Base-by-base conservation (phyloP, 2,329 filamentous ascomycete genomes). In the Periconia sp. region DNA sequence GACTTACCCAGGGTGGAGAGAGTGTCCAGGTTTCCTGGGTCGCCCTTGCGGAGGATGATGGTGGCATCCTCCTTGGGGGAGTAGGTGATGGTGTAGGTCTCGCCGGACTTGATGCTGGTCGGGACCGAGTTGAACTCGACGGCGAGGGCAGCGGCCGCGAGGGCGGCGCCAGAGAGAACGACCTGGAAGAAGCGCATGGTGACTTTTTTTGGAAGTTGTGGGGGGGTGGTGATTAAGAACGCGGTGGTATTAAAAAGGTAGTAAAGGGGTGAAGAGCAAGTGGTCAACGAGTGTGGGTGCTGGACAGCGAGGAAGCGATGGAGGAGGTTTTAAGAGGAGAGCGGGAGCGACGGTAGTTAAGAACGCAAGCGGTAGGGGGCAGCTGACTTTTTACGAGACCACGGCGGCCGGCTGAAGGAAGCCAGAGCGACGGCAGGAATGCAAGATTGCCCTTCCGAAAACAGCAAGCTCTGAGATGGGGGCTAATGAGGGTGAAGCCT, bases 31-130 rank as follows among this genome's bases (percentile, higher is more conserved):
- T 83, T 59, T 39, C 56, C 65, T 2, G 77, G 64, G 13, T 64
- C 45, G 32, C 83, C 83, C 66, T 80, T 73, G 52, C 78, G 75
- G 30, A 86, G 73, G 40, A 74, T 76, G 54, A 86, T 77, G 28
- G 77, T 82, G 69, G 55, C 49, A 45, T 55, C 53, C 44, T 68
- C 62, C 40, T 71, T 67, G 33, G 70, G 72, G 43, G 76, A 59
- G 76, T 78, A 83, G 39, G 69, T 75, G 36, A 82, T 61, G 11
- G 66, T 76, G 48, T 73, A 69, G 19, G 72, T 69, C 56, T 79
- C 59, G 34, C 81, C 82, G 40, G 75, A 73, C 35, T 70, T 59
- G 39, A 82, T 68, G 34, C 70, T 62, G 21, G 64, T 63, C 8
- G 79, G 78, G 56, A 78, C 76, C 30, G 72, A 69, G 49, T 80